A percentile compares a stretch with the other conserved stretches of the same genome.
These are phyloP conservation scores for Alternaria longipes DNA, from an alignment of 2,329 filamentous ascomycete species.

Conservation along the genomic window DNA sequence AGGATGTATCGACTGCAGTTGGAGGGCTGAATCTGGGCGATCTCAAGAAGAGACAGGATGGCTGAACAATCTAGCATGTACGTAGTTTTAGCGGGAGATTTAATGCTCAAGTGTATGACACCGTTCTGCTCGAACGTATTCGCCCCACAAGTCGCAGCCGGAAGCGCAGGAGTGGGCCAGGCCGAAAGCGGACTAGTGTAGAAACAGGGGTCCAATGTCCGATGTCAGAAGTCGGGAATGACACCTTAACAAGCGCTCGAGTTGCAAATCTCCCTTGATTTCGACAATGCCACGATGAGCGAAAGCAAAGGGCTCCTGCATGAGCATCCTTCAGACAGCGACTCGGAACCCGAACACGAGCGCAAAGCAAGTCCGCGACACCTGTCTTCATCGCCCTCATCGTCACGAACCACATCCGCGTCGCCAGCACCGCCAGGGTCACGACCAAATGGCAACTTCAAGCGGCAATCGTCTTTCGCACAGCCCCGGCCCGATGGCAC, in stretches of 20 bases:
- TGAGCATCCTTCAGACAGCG: conserved; percentile 44
- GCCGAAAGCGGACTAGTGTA: conserved; percentile 2
- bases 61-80: background rate
- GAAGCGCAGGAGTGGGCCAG: background rate
- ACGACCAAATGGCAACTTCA: conserved; percentile 37
- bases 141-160: conserved; percentile 6
- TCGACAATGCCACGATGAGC: conserved; percentile 51
- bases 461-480: conserved; percentile 57
- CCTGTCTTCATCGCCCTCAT: conserved; percentile 39
- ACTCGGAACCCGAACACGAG: conserved; percentile 37
- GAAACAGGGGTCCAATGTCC: conserved; percentile 22
- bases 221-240: conserved; percentile 15
- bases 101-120: background rate
- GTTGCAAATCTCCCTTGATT: conserved; percentile 2
- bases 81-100: background rate
- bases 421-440: conserved; percentile 41
- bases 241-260: conserved; percentile 8
- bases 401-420: conserved; percentile 40
- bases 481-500: conserved; percentile 59
- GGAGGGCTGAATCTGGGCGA: background rate
- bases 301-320: conserved; percentile 52
- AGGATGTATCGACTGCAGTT: background rate
- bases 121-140: background rate
- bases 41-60: background rate
- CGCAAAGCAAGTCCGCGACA: conserved; percentile 28